Evolutionary conservation across 352 stramenopile genomes (phyloP), one percentile per base, ranked within the genome.

Genomic region (Globisporangium splendens): DNA sequence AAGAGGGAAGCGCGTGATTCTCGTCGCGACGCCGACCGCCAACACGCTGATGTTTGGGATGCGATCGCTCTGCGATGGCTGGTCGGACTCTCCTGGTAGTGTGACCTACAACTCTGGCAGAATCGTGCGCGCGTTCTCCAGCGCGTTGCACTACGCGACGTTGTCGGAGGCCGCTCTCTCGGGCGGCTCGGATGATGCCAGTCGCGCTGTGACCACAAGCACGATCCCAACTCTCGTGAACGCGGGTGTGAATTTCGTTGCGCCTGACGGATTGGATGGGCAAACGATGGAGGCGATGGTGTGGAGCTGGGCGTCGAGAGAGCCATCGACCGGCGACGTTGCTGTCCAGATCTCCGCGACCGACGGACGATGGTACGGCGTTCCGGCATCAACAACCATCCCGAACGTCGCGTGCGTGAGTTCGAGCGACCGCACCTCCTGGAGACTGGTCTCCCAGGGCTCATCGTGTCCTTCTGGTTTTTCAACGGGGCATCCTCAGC

Each of bases 1-100:
- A 2, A 60, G 61, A 11, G 76, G 72, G 17, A 88, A 88, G 54
- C 78, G 78, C 28, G 66, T 89, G 2, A 75, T 83, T 20, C 47
- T 86, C 28, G 62, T 88, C 21, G 48, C 76, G 21, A 77, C 68
- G 1, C 69, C 70, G 3, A 65, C 72, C 10, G 73, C 53, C n/a
- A 78, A 88, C 50, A 73, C 80, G 44, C 59, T 71, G 41, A 83
- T 87, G 66, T 88, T 88, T 42, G 67, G 73, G 57, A 80, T 85
- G 66, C 57, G 59, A 2, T 53, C 63, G 20, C 49, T 88, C 33
- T 91, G 80, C 28, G 54, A 50, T 28, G 73, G 75, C 28, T 88
- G 70, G 70, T 49, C 58, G 12, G 68, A 84, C 35, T 44, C 82
- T 1, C 73, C 77, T 0, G 49, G 59, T 13, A 66, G 67, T n/a